Evolutionary conservation across 2,329 filamentous ascomycete genomes (phyloP).

Genomic region (Pseudopithomyces maydicus): DNA sequence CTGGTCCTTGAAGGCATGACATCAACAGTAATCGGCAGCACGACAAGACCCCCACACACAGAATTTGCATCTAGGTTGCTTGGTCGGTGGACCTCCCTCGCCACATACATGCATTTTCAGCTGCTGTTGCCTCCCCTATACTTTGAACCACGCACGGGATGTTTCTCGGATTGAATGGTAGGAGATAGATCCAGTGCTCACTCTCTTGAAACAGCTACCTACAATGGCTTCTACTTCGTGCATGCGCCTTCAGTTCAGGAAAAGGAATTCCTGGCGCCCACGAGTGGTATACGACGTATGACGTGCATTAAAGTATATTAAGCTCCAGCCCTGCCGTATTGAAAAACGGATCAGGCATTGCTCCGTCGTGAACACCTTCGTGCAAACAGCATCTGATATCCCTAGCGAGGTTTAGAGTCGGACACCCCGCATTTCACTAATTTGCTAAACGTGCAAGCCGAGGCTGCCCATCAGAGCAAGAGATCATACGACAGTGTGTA

Average conservation of each 20-base stretch:
- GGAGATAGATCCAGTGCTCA: too few relatives aligned
- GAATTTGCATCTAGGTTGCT: too few relatives aligned
- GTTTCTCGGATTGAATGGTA: too few relatives aligned
- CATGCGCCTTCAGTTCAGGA: not conserved
- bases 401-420: not conserved
- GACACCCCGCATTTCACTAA: constrained; percentile 14
- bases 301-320: not conserved
- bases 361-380: not conserved
- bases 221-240: not conserved
- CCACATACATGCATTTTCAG: not conserved
- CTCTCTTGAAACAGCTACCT: too few relatives aligned
- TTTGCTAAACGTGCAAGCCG: constrained; percentile 10
- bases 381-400: constrained; percentile 5
- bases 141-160: too few relatives aligned
- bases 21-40: too few relatives aligned
- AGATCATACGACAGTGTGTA: constrained; percentile 15
- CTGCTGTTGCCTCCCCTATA: too few relatives aligned
- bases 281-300: not conserved
- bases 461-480: constrained; percentile 4
- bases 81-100: not conserved
- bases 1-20: too few relatives aligned
- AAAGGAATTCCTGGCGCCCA: not conserved
- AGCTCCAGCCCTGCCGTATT: constrained; percentile 2
- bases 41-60: too few relatives aligned
- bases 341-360: not conserved